Evolutionary conservation across 768 basidiomycete genomes (phyloP), one percentile per base, ranked within the genome.

Genomic region (Serendipita vermifera): DNA sequence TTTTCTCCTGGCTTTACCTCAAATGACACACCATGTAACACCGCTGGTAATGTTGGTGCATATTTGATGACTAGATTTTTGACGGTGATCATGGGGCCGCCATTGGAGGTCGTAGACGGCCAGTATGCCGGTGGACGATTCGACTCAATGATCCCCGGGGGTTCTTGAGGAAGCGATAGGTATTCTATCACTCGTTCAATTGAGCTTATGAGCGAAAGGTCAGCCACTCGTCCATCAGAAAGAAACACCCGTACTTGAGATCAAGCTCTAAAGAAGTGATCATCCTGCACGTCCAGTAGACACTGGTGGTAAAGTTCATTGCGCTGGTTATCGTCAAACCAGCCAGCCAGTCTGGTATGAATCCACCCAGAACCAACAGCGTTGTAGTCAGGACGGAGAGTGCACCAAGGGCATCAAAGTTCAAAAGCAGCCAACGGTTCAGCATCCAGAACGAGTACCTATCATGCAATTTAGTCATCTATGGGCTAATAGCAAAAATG

Each of bases 81-180:
- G 0, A 87, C 85, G 1, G 69, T 68, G 29, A 96, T 63, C 27
- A 93, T 71, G 3, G 73, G 64, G 27, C 80, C 72, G 5, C 76
- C 71, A 48, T 68, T 66, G 31, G 62, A 56, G 15, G 81, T 73
- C 57, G 75, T 80, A 0, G 89, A 89, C 0, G 92, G 92, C 92
- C 92, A 96, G 64, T 92, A 92, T 0, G 91, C 92, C 0, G 92
- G 92, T 1, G 82, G 83, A 5, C 87, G 78, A 56, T 76, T 77
- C 0, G 76, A 75, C 60, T 89, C 83, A 48, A 91, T 83, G 57
- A 84, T 64, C 0, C 82, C 74, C 2, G 87, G 81, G 0, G 92
- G 85, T 64, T 94, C 90, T 66, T 60, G 63, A 3, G 58, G 55
- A 7, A 67, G 54, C 13, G 65, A 62, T 15, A 70, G 63, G 60